Percentiles rank a stretch among this genome's conserved stretches.
Evolutionary conservation across 306 rosid genomes (phyloP).

Genomic region (Adenanthera pavonina): DNA sequence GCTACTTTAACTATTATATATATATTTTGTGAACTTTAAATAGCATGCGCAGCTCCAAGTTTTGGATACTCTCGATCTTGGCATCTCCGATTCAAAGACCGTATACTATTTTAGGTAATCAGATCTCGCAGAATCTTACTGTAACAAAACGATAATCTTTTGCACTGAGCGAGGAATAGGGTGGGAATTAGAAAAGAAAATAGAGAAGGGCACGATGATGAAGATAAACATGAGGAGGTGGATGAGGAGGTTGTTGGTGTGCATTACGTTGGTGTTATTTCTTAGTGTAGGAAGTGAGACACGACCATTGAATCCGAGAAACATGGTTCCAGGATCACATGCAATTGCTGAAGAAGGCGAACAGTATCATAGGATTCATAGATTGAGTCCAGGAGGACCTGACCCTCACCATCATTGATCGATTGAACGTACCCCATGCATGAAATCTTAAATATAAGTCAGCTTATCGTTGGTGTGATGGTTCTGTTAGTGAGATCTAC

Average conservation of each 20-base stretch:
- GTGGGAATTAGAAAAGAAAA: neutral
- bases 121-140: neutral
- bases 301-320: conserved; percentile 34
- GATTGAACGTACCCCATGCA: too few relatives aligned
- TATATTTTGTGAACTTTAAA: neutral
- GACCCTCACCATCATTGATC: conserved; percentile 19
- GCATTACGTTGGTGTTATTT: conserved; percentile 15
- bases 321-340: neutral
- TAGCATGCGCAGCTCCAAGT: neutral
- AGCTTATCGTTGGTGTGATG: too few relatives aligned
- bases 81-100: neutral
- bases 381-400: conserved; percentile 21
- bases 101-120: neutral
- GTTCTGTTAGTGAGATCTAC: too few relatives aligned
- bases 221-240: neutral
- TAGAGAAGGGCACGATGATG: neutral
- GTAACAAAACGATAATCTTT: too few relatives aligned
- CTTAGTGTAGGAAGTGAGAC: conserved; percentile 35
- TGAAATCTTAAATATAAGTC: too few relatives aligned
- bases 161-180: too few relatives aligned
- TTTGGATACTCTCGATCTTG: neutral
- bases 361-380: neutral
- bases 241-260: neutral
- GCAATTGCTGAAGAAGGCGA: neutral
- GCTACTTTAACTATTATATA: neutral